A percentile compares a stretch with the other conserved stretches of the same genome.
phyloP scores from a whole-genome alignment of 2,329 filamentous ascomycete species.

The Trichoderma cornu-damae region DNA sequence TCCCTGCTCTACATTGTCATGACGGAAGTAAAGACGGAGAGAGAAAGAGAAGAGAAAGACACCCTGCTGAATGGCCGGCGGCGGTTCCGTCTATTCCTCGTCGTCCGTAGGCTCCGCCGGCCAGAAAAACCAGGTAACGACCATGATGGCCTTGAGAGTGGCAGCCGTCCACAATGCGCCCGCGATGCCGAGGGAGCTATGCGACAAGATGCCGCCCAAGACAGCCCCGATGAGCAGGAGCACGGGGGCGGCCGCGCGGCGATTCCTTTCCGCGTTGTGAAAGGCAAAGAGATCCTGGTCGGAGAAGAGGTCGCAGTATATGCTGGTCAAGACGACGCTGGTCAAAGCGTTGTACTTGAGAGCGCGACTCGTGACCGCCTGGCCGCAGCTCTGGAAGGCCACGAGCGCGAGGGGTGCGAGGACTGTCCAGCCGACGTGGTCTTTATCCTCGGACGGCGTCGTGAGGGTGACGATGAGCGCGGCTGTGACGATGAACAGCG shows the following conservation, averaged over 20 bases:
- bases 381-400: constrained; percentile 72
- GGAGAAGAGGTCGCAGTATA: constrained; percentile 75
- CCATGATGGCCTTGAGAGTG: constrained; percentile 50
- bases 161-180: constrained; percentile 58
- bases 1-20: not conserved
- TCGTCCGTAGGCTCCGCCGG: constrained; percentile 39
- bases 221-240: constrained; percentile 48
- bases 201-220: constrained; percentile 46
- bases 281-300: constrained; percentile 48
- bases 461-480: constrained; percentile 50
- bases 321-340: constrained; percentile 73
- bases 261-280: constrained; percentile 47
- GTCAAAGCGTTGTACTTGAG: constrained; percentile 66
- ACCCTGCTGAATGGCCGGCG: too few relatives aligned
- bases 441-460: constrained; percentile 35
- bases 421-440: constrained; percentile 53
- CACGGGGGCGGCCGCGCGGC: constrained; percentile 45
- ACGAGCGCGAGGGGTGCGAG: constrained; percentile 63
- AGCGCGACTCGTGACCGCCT: constrained; percentile 68
- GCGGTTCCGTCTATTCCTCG: constrained; percentile 14
- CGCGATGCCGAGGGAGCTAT: constrained; percentile 43
- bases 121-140: constrained; percentile 58
- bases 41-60: too few relatives aligned
- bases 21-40: not conserved
- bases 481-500: constrained; percentile 45